phyloP scores from a whole-genome alignment of 345 rosid genomes.

The Brassica carinata region DNA sequence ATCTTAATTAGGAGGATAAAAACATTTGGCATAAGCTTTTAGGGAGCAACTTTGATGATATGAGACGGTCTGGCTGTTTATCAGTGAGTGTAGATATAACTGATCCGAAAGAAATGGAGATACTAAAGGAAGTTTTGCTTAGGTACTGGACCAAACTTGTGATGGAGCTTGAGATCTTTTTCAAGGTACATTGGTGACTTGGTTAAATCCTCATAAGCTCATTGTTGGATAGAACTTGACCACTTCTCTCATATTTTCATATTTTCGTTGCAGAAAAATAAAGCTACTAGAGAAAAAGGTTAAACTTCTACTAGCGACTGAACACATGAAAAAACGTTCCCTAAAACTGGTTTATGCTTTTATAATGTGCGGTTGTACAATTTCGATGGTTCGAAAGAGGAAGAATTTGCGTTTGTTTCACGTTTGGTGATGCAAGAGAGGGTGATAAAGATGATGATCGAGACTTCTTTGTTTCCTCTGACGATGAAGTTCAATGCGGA shows the following conservation, averaged over 20 bases:
- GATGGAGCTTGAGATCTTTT: conserved; percentile 7
- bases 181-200: conserved; percentile 15
- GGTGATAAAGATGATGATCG: conserved; percentile 5
- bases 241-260: too few relatives aligned
- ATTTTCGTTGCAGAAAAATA: background rate
- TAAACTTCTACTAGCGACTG: background rate
- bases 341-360: background rate
- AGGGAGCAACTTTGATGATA: too few relatives aligned
- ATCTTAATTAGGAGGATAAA: too few relatives aligned
- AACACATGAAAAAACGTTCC: background rate
- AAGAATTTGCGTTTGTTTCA: conserved; percentile 12
- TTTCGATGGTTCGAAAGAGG: background rate
- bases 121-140: too few relatives aligned
- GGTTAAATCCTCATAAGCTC: background rate
- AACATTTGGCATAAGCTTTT: too few relatives aligned
- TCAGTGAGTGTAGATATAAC: too few relatives aligned
- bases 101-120: too few relatives aligned
- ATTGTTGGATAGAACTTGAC: background rate
- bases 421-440: conserved; percentile 21
- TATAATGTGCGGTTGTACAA: background rate
- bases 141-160: background rate
- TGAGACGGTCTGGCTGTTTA: too few relatives aligned
- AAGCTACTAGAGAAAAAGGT: background rate
- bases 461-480: conserved; percentile 1
- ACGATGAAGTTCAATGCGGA: background rate